Conservation (phyloP, 2,329 filamentous ascomycete species). For the Talaromyces amestolkiae region DNA sequence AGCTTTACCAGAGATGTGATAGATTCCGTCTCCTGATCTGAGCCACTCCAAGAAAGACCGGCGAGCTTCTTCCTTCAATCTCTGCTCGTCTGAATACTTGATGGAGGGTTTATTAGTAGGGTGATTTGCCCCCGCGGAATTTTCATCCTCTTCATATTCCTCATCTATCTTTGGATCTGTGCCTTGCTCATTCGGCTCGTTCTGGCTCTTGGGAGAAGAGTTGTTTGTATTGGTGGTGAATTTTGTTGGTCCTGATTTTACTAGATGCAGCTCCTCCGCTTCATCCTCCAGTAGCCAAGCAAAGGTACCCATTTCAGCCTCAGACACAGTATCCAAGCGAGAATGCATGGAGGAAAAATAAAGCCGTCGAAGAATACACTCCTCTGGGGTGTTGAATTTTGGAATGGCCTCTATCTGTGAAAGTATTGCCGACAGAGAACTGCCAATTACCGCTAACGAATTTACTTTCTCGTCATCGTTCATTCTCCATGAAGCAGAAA, state of each 20-base stretch:
- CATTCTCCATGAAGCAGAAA: not conserved
- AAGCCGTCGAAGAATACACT: conserved; percentile 17
- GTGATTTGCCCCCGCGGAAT: not conserved
- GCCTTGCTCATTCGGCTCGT: not conserved
- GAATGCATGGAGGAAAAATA: conserved; percentile 21
- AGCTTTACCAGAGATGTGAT: conserved; percentile 47
- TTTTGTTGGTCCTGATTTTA: not conserved
- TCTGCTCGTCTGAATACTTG: not conserved
- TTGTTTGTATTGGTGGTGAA: not conserved
- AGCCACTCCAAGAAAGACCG: conserved; percentile 29
- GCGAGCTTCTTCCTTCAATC: not conserved
- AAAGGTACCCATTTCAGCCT: conserved; percentile 24
- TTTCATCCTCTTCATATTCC: not conserved
- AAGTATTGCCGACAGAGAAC: not conserved
- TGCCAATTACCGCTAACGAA: not conserved
- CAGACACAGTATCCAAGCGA: conserved; percentile 21
- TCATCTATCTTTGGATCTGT: not conserved
- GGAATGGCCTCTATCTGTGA: not conserved
- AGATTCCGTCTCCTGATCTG: conserved; percentile 23
- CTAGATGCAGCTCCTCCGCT: not conserved
- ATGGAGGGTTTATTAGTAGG: not conserved
- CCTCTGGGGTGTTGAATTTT: not conserved
- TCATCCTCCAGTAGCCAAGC: conserved; percentile 23
- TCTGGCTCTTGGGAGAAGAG: not conserved
- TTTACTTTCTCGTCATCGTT: not conserved